Evolutionary conservation across 768 basidiomycete genomes (phyloP), one percentile per base, ranked within the genome.

Genomic region (Suillus luteus): DNA sequence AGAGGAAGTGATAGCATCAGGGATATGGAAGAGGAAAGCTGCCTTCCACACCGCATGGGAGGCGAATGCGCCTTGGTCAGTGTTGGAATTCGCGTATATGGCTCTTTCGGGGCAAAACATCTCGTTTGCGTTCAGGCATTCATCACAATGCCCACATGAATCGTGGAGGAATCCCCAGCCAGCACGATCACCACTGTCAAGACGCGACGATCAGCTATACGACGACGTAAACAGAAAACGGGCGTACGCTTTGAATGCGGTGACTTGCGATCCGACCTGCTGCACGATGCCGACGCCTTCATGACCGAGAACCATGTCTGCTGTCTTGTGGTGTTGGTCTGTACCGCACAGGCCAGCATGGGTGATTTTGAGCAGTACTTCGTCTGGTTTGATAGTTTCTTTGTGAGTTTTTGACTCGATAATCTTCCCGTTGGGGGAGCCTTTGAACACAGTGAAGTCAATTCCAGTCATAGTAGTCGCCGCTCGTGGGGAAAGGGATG

Each of bases 271-370:
- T 1, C 79, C 79, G 54, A 79, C 65, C 38, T 71, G 61, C 43
- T 79, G 65, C 37, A 80, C 73, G 31, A 77, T 14, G 5, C 74
- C 79, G 1, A 78, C 62, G 8, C 79, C 80, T 67, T 80, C 79
- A 54, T 80, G 79, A 7, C 80, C 77, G 41, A 80, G 76, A 12
- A 78, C 78, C 66, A 77, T 77, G 55, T 77, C 76, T 7, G 31
- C 55, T 12, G 59, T 15, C 63, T 68, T 72, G 64, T 68, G 74
- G 55, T 79, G 79, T 44, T 73, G 69, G 66, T 81, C 79, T 0
- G 80, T 80, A 51, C 77, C 78, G 24, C 79, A 79, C 24, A 79
- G n/a, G 0, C 79, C 78, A 17, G 69, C 72, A 38, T 77, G 76
- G 11, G 76, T 77, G 62, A 77, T 63, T 58, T 60, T 71, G 57